Evolutionary conservation across 345 rosid species (phyloP).

Genomic region (Sonneratia alba): DNA sequence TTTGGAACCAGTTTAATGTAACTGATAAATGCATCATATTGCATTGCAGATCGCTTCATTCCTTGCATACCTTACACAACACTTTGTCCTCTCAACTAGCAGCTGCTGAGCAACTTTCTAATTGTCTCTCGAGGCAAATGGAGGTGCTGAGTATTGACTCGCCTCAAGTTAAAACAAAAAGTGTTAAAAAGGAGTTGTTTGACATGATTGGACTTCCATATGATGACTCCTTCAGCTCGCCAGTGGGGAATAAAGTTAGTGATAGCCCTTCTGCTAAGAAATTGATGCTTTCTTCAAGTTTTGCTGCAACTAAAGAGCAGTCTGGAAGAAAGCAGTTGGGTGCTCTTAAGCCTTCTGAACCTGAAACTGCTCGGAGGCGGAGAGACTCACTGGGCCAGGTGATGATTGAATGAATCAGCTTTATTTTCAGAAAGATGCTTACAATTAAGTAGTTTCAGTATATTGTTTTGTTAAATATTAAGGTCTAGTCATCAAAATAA

Average conservation of each 20-base stretch:
- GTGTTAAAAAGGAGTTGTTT: constrained; percentile 70
- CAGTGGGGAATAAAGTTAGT: constrained; percentile 38
- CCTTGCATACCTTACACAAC: constrained; percentile 63
- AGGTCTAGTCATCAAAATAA: no score
- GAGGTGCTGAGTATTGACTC: constrained; percentile 57
- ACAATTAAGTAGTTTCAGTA: background rate
- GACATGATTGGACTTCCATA: constrained; percentile 77
- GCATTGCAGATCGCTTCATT: constrained; percentile 61
- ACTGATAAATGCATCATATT: constrained; percentile 13
- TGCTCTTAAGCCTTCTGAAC: constrained; percentile 48
- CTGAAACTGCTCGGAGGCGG: constrained; percentile 81
- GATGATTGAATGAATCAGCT: constrained; percentile 10
- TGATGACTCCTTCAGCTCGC: constrained; percentile 72
- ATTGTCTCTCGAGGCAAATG: constrained; percentile 80
- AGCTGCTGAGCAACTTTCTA: constrained; percentile 87
- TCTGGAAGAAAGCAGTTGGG: constrained; percentile 48
- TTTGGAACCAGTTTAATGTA: background rate
- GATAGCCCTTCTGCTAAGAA: constrained; percentile 33
- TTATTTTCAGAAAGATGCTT: constrained; percentile 5
- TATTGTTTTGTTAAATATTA: no score
- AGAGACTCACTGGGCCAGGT: constrained; percentile 86
- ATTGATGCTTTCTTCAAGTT: constrained; percentile 39
- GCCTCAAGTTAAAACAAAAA: constrained; percentile 44
- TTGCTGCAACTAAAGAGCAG: constrained; percentile 44
- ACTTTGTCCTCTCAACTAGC: constrained; percentile 69